Conservation (phyloP, 2,329 filamentous ascomycete species). For the Ophiosphaerella herpotricha region DNA sequence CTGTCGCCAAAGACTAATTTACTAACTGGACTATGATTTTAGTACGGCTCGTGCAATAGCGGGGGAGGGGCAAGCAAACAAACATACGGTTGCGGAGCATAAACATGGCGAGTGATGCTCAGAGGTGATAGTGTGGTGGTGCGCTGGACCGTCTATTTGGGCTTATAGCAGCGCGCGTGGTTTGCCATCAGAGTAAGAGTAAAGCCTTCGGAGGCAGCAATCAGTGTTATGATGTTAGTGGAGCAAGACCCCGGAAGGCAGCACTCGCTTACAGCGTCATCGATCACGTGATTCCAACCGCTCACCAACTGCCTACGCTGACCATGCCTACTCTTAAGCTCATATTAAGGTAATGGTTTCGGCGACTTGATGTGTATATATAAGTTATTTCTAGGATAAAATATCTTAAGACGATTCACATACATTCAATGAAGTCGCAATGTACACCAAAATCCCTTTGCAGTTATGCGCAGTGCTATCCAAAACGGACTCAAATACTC, state of each 20-base stretch:
- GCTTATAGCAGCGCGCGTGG: slow-evolving; percentile 19
- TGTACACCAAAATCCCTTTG: no score
- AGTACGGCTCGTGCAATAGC: slow-evolving; percentile 28
- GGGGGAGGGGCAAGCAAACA: slow-evolving; percentile 38
- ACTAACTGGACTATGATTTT: slow-evolving; percentile 64
- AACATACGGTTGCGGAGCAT: slow-evolving; percentile 48
- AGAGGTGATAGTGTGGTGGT: slow-evolving; percentile 5
- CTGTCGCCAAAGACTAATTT: slow-evolving; percentile 90
- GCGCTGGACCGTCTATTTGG: slow-evolving; percentile 25
- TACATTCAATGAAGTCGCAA: no score
- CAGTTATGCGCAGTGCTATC: no score
- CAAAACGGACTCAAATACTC: no score
- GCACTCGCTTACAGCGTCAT: slow-evolving; percentile 15
- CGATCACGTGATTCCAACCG: slow-evolving; percentile 1
- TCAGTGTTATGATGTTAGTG: slow-evolving; percentile 14
- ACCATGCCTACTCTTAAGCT: no score
- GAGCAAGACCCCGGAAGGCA: slow-evolving; percentile 16
- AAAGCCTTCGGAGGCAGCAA: slow-evolving; percentile 22
- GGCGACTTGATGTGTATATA: no score
- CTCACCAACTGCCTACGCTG: background rate
- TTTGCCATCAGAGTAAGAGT: slow-evolving; percentile 14
- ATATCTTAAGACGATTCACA: no score
- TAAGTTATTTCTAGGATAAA: no score
- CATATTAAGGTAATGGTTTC: no score
- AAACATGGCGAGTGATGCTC: slow-evolving; percentile 40